These are phyloP conservation scores for Neoboletus brunneissimus DNA, from an alignment of 768 basidiomycete genomes.

Conservation along the genomic window DNA sequence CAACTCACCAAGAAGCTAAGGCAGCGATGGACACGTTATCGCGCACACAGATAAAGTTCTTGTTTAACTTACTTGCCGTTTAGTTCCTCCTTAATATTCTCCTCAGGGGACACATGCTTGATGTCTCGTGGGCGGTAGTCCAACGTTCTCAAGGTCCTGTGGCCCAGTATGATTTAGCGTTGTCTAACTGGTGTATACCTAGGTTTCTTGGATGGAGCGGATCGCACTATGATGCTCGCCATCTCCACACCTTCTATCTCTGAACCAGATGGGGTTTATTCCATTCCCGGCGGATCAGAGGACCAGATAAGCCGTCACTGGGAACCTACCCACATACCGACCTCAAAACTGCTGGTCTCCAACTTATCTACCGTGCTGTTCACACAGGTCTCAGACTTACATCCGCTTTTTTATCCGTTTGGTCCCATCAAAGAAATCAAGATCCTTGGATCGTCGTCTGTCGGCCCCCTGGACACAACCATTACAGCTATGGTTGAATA, in stretches of 20 bases:
- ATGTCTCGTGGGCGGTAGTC: conserved; percentile 86
- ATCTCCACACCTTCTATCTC: conserved; percentile 38
- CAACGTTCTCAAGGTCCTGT: conserved; percentile 74
- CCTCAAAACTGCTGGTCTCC: conserved; percentile 55
- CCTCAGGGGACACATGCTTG: conserved; percentile 66
- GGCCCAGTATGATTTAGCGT: not conserved
- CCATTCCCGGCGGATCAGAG: conserved; percentile 28
- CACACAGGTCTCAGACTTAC: conserved; percentile 60
- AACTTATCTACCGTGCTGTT: conserved; percentile 68
- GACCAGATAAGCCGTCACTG: conserved; percentile 33
- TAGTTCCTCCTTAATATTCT: conserved; percentile 2
- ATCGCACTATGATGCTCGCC: conserved; percentile 64
- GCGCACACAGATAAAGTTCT: conserved; percentile 67
- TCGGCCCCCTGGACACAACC: conserved; percentile 35
- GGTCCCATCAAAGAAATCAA: conserved; percentile 64
- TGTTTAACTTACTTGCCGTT: not conserved
- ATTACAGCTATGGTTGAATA: conserved; percentile 67
- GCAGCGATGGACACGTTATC: conserved; percentile 64
- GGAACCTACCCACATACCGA: conserved; percentile 38
- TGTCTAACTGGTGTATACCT: conserved; percentile 3
- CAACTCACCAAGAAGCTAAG: conserved; percentile 66
- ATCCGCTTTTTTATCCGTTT: conserved; percentile 73
- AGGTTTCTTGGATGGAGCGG: conserved; percentile 83
- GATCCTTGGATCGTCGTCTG: conserved; percentile 39
- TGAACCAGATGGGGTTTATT: conserved; percentile 25